Conservation (phyloP, 2,329 filamentous ascomycete genomes). For the Trichophyton rubrum region DNA sequence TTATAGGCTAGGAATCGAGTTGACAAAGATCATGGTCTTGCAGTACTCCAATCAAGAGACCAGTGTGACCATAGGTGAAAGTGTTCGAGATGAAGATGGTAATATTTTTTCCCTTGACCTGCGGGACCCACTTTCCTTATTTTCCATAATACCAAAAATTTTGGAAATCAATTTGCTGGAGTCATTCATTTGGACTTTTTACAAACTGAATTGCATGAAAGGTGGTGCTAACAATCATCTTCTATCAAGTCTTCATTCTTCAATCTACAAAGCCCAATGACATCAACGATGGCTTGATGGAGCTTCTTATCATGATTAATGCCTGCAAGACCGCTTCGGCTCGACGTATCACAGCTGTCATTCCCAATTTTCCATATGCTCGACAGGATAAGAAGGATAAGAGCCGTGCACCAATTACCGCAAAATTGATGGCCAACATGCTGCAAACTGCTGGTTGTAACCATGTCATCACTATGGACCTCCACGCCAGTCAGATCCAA, state of each 20-base stretch:
- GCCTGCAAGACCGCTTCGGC: constrained; percentile 79
- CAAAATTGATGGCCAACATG: constrained; percentile 95
- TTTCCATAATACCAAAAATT: neutral
- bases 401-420: constrained; percentile 89
- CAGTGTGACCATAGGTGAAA: constrained; percentile 81
- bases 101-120: constrained; percentile 16
- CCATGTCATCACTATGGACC: constrained; percentile 90
- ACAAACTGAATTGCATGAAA: neutral
- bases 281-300: constrained; percentile 97
- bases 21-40: constrained; percentile 55
- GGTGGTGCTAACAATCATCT: constrained; percentile 5
- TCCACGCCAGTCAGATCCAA: constrained; percentile 87
- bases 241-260: constrained; percentile 66
- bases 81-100: constrained; percentile 91
- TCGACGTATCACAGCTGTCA: constrained; percentile 83
- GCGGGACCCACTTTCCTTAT: neutral
- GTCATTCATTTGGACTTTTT: neutral
- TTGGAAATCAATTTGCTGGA: neutral
- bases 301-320: constrained; percentile 95
- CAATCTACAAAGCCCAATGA: constrained; percentile 91
- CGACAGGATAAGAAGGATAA: constrained; percentile 97
- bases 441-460: constrained; percentile 87
- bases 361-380: constrained; percentile 93
- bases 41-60: constrained; percentile 54
- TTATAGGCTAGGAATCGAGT: constrained; percentile 50